A percentile compares a stretch with the other conserved stretches of the same genome.
Evolutionary conservation across 116 monocot genomes (phyloP).

Genomic region (Zostera marina): DNA sequence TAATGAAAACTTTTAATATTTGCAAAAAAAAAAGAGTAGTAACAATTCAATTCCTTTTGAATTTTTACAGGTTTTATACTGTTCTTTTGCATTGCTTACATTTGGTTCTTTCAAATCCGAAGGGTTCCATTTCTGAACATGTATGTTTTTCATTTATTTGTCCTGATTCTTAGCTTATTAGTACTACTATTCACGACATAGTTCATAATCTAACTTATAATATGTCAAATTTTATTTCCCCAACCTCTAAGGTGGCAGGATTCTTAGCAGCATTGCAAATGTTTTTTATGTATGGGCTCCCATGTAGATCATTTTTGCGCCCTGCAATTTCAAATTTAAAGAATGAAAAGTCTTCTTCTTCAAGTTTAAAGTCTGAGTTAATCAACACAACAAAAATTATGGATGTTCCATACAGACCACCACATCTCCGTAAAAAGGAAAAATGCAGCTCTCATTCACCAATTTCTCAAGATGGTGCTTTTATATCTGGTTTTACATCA

Average conservation of each 20-base stretch:
- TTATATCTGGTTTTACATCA: slow-evolving; percentile 42
- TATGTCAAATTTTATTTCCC: slow-evolving; percentile 5
- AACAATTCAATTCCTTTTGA: slow-evolving; percentile 10
- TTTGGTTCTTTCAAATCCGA: slow-evolving; percentile 63
- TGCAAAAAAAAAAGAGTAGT: too few relatives aligned
- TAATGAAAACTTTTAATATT: too few relatives aligned
- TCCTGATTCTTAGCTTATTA: slow-evolving; percentile 3
- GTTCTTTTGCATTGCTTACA: slow-evolving; percentile 71
- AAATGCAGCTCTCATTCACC: slow-evolving; percentile 6
- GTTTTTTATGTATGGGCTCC: slow-evolving; percentile 75
- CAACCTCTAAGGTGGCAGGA: slow-evolving; percentile 56
- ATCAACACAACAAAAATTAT: slow-evolving; percentile 19
- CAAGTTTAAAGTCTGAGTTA: slow-evolving; percentile 17
- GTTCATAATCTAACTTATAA: not conserved
- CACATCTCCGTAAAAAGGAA: slow-evolving; percentile 65
- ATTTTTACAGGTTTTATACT: slow-evolving; percentile 53
- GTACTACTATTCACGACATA: not conserved
- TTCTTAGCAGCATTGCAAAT: slow-evolving; percentile 59
- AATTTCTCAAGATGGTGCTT: slow-evolving; percentile 24
- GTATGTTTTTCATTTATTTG: slow-evolving; percentile 22
- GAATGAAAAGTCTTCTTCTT: slow-evolving; percentile 11
- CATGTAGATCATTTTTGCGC: slow-evolving; percentile 17
- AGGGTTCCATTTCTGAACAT: slow-evolving; percentile 71
- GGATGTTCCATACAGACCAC: slow-evolving; percentile 48
- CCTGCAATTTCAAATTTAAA: slow-evolving; percentile 18